Base-by-base conservation (phyloP, 2,329 filamentous ascomycete genomes). In the Pseudogymnoascus sp. region DNA sequence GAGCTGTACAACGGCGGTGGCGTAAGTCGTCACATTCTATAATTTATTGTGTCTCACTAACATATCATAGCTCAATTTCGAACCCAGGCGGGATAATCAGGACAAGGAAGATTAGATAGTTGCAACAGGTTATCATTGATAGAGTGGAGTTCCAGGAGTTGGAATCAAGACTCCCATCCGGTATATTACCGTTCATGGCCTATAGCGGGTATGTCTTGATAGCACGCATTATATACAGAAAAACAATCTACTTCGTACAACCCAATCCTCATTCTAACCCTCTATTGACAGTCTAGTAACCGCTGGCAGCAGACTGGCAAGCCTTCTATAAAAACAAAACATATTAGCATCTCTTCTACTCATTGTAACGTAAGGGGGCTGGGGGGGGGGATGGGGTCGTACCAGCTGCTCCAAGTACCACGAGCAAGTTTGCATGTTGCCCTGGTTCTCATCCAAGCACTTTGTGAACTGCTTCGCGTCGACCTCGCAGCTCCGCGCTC, bases 341-440 rank as follows among this genome's bases (percentile, higher is more conserved):
- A 34, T 37, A 64, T 77, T 73, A 77, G 72, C 65, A 69, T 41
- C 62, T n/a, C 13, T 62, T 51, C 62, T 19, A 63, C 28, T 48
- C 60, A 43, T 28, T 51, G 19, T 23, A 62, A 41, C 11, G 36
- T 19, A 60, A 63, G 31, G 16, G 51, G n/a, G 1, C 1, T 6
- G 28, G 31, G 16, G 51, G n/a, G 1, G 6, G 28, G 28, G 4
- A 34, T 34, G n/a, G 28, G 51, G 28, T 73, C 76, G 63, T 77
- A 80, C 79, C 78, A 99, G 83, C 85, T 99, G 93, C 77, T 99
- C 95, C 72, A 99, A 81, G 78, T 99, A 99, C 93, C 93, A 99
- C 70, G 90, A 90, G 81, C 95, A 99, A 75, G 97, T 96, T 75
- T 89, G 88, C 89, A 99, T 87, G 79, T 95, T 92, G 71, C 95